A percentile compares a stretch with the other conserved stretches of the same genome.
phyloP scores from a whole-genome alignment of 192 early-diverging fungal species.

The Mycoemilia scoparia region DNA sequence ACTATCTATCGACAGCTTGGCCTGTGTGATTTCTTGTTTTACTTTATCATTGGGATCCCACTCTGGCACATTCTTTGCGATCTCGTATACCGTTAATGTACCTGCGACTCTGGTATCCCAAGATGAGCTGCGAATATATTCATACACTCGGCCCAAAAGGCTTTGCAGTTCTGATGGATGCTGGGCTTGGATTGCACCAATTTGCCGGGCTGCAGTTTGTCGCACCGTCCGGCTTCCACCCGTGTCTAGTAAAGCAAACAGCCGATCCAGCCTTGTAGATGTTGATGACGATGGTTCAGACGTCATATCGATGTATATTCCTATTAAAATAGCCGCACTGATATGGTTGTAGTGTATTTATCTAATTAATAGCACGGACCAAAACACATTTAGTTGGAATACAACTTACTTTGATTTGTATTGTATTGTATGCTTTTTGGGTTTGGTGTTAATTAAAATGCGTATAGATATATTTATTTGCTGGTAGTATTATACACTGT shows the following conservation, averaged over 20 bases:
- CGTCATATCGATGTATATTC: too few species aligned
- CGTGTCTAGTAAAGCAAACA: conserved; percentile 83
- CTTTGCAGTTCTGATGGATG: conserved; percentile 83
- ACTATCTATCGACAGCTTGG: neutral
- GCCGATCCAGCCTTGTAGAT: conserved; percentile 67
- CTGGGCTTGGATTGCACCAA: conserved; percentile 86
- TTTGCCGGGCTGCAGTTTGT: conserved; percentile 79
- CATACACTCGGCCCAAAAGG: conserved; percentile 42
- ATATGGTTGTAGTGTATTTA: too few species aligned
- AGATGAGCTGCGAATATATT: conserved; percentile 62
- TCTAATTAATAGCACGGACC: too few species aligned
- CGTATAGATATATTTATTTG: too few species aligned
- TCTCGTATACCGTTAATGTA: conserved; percentile 73
- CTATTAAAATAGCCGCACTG: too few species aligned
- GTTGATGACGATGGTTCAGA: too few species aligned
- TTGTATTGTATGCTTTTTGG: too few species aligned
- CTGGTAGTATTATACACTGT: too few species aligned
- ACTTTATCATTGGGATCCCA: conserved; percentile 56
- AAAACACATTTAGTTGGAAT: too few species aligned
- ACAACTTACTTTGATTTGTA: too few species aligned
- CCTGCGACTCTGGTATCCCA: conserved; percentile 98
- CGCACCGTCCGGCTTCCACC: conserved; percentile 79
- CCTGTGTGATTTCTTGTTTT: conserved; percentile 1
- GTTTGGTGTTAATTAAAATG: too few species aligned
- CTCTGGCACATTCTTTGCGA: conserved; percentile 70